phyloP scores from a whole-genome alignment of 805 yeast genomes.

The Ogataea minuta region DNA sequence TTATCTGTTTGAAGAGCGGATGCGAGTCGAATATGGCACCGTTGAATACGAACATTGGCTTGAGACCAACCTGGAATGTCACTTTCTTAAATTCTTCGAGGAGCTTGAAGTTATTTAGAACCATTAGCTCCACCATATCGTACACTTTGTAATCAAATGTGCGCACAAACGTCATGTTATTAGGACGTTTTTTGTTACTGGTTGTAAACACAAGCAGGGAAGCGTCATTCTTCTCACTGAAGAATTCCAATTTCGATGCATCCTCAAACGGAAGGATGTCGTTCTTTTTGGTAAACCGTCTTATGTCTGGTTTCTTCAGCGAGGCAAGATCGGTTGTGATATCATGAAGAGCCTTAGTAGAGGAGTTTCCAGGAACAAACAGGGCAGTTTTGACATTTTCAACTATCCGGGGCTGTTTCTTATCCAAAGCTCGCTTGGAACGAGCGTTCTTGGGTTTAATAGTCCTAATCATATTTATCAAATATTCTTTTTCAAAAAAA shows the following conservation, averaged over 20 bases:
- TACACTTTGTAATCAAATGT: constrained; percentile 87
- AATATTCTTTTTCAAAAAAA: constrained; percentile 8
- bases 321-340: constrained; percentile 86
- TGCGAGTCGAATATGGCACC: constrained; percentile 90
- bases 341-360: constrained; percentile 79
- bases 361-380: constrained; percentile 85
- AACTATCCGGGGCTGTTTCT: constrained; percentile 80
- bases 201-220: constrained; percentile 79
- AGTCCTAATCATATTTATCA: constrained; percentile 39
- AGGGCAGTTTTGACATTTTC: constrained; percentile 90
- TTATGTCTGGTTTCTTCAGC: constrained; percentile 84
- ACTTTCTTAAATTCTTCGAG: constrained; percentile 74
- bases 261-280: constrained; percentile 94
- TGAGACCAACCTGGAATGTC: constrained; percentile 84
- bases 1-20: constrained; percentile 80
- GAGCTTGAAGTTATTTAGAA: constrained; percentile 66
- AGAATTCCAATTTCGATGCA: constrained; percentile 77
- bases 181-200: constrained; percentile 88
- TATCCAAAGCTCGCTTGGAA: constrained; percentile 89
- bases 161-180: constrained; percentile 82
- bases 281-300: constrained; percentile 85
- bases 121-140: constrained; percentile 89
- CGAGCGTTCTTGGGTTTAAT: constrained; percentile 92
- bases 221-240: constrained; percentile 90
- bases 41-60: constrained; percentile 91